These are phyloP conservation scores for Coleophoma crateriformis DNA, from an alignment of 2,329 filamentous ascomycete species.

Conservation along the genomic window DNA sequence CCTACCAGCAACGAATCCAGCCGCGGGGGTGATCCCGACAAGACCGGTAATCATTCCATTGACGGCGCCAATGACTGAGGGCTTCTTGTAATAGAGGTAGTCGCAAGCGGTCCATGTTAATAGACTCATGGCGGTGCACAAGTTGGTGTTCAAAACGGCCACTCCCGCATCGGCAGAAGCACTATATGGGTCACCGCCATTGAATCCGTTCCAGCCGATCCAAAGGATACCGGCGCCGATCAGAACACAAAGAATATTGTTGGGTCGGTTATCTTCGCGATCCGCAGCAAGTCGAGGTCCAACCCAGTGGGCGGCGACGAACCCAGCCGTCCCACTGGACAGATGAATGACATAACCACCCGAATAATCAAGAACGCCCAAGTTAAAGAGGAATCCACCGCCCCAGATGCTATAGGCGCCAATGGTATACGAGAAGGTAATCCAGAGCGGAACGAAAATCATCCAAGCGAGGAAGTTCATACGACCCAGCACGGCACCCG, in stretches of 20 bases:
- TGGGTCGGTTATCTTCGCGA: conserved; percentile 38
- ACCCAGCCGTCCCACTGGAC: conserved; percentile 44
- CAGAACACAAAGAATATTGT: conserved; percentile 39
- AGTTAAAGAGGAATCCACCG: conserved; percentile 37
- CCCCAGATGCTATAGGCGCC: conserved; percentile 40
- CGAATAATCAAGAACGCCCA: conserved; percentile 44
- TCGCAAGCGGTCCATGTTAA: conserved; percentile 41
- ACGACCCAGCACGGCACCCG: conserved; percentile 38
- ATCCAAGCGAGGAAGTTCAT: conserved; percentile 48
- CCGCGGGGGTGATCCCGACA: conserved; percentile 45
- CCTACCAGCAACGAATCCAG: conserved; percentile 36
- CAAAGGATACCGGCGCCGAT: conserved; percentile 44
- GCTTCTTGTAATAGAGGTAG: conserved; percentile 40
- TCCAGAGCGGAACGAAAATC: conserved; percentile 44
- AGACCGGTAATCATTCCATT: conserved; percentile 47
- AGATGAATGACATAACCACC: conserved; percentile 48
- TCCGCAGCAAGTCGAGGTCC: conserved; percentile 39
- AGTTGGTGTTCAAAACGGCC: conserved; percentile 45
- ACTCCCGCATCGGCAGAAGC: conserved; percentile 43
- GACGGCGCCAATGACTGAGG: conserved; percentile 42
- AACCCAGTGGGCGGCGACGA: conserved; percentile 40
- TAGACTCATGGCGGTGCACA: conserved; percentile 40
- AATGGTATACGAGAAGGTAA: conserved; percentile 39
- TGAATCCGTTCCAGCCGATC: conserved; percentile 49
- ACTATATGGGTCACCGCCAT: conserved; percentile 45